Percentiles rank a stretch among this genome's conserved stretches.
Conservation (phyloP, 441 rosid species). For the Adansonia rubrostipa region DNA sequence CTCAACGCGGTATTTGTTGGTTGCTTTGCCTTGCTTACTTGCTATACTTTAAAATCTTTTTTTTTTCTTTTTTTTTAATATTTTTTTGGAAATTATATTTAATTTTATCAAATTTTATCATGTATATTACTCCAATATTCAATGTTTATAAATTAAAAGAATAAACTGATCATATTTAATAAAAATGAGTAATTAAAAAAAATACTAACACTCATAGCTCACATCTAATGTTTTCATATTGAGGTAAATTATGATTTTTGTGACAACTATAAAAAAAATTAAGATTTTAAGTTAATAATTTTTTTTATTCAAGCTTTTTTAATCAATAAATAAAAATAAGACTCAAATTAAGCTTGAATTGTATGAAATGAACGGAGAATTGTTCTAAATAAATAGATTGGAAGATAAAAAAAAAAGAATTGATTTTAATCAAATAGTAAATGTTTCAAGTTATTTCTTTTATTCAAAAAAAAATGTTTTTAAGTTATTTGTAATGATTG, state of each 20-base stretch:
- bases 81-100: not conserved
- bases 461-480: too few relatives aligned
- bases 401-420: not conserved
- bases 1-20: slow-evolving; percentile 27
- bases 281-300: not conserved
- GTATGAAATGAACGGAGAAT: not conserved
- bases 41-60: not conserved
- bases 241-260: not conserved
- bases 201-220: not conserved
- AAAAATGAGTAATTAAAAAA: not conserved
- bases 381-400: too few relatives aligned
- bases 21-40: not conserved
- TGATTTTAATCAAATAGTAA: not conserved
- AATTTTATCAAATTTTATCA: too few relatives aligned
- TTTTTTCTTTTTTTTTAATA: not conserved
- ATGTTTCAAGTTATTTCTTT: not conserved
- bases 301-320: not conserved
- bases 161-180: not conserved
- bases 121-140: too few relatives aligned
- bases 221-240: not conserved
- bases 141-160: not conserved
- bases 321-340: not conserved
- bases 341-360: not conserved
- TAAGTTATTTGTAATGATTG: slow-evolving; percentile 2
- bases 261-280: not conserved